Evolutionary conservation across 2,329 filamentous ascomycete species (phyloP).

Genomic region (Penicillium occitanis): DNA sequence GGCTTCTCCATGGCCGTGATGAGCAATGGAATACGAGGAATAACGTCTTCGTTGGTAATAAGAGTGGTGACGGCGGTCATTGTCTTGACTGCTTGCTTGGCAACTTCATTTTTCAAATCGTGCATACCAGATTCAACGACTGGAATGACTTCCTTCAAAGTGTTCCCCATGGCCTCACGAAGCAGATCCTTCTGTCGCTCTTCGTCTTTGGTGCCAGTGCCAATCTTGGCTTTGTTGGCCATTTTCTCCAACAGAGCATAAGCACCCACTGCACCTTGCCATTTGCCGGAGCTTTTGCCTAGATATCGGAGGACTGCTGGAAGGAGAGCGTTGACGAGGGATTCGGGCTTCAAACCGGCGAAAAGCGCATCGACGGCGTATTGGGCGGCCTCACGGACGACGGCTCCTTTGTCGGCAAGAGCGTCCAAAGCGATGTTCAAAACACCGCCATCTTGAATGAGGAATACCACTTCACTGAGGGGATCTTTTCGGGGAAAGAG

Average conservation of each 20-base stretch:
- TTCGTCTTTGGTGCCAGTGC: slow-evolving; percentile 78
- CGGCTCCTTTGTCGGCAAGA: slow-evolving; percentile 82
- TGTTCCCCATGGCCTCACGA: slow-evolving; percentile 80
- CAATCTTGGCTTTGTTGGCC: slow-evolving; percentile 90
- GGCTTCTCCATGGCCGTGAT: slow-evolving; percentile 96
- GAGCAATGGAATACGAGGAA: slow-evolving; percentile 84
- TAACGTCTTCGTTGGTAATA: slow-evolving; percentile 94
- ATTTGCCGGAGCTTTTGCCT: slow-evolving; percentile 82
- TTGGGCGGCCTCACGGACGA: slow-evolving; percentile 87
- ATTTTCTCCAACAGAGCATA: slow-evolving; percentile 84
- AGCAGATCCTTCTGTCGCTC: slow-evolving; percentile 85
- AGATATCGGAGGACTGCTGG: slow-evolving; percentile 75
- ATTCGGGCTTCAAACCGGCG: slow-evolving; percentile 73
- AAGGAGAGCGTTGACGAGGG: slow-evolving; percentile 77
- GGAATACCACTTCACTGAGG: slow-evolving; percentile 75
- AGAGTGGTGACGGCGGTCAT: slow-evolving; percentile 90
- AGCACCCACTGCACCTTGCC: slow-evolving; percentile 92
- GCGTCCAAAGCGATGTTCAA: slow-evolving; percentile 75
- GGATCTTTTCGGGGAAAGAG: slow-evolving; percentile 76
- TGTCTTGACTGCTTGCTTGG: slow-evolving; percentile 84
- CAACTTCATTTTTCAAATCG: slow-evolving; percentile 82
- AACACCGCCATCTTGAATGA: slow-evolving; percentile 76
- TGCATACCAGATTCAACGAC: slow-evolving; percentile 93
- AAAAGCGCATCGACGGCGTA: slow-evolving; percentile 93
- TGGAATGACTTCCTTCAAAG: slow-evolving; percentile 80